Percentiles rank a stretch among this genome's conserved stretches.
These are phyloP conservation scores for Phytophthora citrophthora DNA, from an alignment of 352 stramenopile genomes.

Conservation along the genomic window DNA sequence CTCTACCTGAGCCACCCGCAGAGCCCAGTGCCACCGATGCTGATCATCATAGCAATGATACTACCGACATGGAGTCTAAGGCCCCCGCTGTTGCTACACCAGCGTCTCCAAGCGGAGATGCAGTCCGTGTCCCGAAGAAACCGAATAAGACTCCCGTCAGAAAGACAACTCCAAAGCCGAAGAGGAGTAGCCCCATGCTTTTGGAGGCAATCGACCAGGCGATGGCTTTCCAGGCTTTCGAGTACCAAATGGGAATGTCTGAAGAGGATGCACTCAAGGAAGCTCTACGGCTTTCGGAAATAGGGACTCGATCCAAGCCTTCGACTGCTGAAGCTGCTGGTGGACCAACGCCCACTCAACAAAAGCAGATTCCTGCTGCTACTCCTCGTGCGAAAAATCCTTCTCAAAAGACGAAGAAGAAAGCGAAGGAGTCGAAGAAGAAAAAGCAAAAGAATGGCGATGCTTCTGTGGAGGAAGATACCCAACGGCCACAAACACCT, in stretches of 20 bases:
- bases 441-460: neutral
- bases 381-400: slow-evolving; percentile 15
- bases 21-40: neutral
- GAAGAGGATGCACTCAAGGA: slow-evolving; percentile 42
- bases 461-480: slow-evolving; percentile 8
- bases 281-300: slow-evolving; percentile 40
- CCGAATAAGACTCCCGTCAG: slow-evolving; percentile 10
- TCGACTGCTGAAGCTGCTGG: neutral
- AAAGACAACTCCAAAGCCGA: slow-evolving; percentile 5
- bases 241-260: slow-evolving; percentile 41
- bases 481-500: slow-evolving; percentile 26
- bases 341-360: slow-evolving; percentile 18
- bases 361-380: slow-evolving; percentile 16
- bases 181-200: slow-evolving; percentile 7
- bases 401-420: slow-evolving; percentile 19
- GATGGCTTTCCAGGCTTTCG: slow-evolving; percentile 33
- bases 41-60: neutral
- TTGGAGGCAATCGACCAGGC: slow-evolving; percentile 29
- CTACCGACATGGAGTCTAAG: slow-evolving; percentile 6
- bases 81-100: neutral
- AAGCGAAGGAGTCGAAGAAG: slow-evolving; percentile 15
- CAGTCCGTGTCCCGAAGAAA: slow-evolving; percentile 1
- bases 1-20: neutral
- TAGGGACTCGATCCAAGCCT: slow-evolving; percentile 20
- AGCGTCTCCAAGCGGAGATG: neutral